These are phyloP conservation scores for Kazachstania sp. DNA, from an alignment of 1,139 yeast species.

Conservation along the genomic window DNA sequence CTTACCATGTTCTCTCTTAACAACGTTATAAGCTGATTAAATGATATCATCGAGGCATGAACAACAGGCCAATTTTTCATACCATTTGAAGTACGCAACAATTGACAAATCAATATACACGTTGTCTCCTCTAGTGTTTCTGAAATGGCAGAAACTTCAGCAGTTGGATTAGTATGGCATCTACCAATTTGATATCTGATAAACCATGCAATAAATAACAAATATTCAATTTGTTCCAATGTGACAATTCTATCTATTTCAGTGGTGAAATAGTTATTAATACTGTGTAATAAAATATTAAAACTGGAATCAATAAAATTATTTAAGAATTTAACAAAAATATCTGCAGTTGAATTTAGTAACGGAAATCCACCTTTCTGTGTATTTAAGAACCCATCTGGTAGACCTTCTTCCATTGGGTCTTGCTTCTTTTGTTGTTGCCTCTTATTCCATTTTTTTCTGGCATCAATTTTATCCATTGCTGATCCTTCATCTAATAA, in stretches of 20 bases:
- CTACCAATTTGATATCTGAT: constrained; percentile 36
- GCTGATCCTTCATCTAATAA: constrained; percentile 41
- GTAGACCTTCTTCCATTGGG: constrained; percentile 34
- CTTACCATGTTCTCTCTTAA: constrained; percentile 42
- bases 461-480: constrained; percentile 52
- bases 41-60: constrained; percentile 65
- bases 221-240: constrained; percentile 41
- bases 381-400: constrained; percentile 24
- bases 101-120: constrained; percentile 50
- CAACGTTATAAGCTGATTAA: constrained; percentile 54
- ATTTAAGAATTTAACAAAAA: constrained; percentile 41
- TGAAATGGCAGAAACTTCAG: constrained; percentile 40
- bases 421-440: constrained; percentile 39
- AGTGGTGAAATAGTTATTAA: constrained; percentile 41
- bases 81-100: constrained; percentile 47
- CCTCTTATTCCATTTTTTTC: constrained; percentile 57
- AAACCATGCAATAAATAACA: constrained; percentile 68
- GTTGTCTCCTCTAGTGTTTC: constrained; percentile 59
- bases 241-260: constrained; percentile 36
- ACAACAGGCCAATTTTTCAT: constrained; percentile 46
- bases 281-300: constrained; percentile 50
- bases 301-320: constrained; percentile 70
- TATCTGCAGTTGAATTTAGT: constrained; percentile 30
- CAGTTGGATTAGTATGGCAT: constrained; percentile 13
- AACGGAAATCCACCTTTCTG: constrained; percentile 28